Base-by-base conservation (phyloP, 108 stramenopile species). In the Heterococcus sp. region DNA sequence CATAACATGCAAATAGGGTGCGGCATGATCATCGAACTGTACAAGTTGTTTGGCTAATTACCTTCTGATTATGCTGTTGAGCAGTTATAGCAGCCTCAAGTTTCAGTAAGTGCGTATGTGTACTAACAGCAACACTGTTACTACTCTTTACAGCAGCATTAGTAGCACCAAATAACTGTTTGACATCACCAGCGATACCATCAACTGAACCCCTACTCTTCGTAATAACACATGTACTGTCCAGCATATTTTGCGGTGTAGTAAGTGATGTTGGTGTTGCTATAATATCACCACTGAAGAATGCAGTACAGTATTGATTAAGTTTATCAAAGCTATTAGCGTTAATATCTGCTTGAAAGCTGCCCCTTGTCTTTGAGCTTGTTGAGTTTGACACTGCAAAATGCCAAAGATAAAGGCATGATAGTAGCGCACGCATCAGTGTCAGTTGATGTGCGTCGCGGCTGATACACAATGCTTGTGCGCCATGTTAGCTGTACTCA, bases 321-420 rank as follows among this genome's bases (percentile, higher is more conserved):
- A 80, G 78, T 66, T 69, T 73, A 14, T 34, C 30, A 26, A 80
- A 64, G 78, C 65, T 80, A 1, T 40, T 32, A n/a, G 71, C 70
- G 64, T 80, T 80, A 38, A 80, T 80, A 72, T 80, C 69, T 32
- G 66, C 75, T 67, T 75, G 75, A 5, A 28, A 68, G 46, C 46
- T 58, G 46, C 46, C 46, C 46, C 46, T 58, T 8, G 46, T 58
- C 46, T 58, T 58, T 2, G 67, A 29, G 26, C 8, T 27, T 2
- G 67, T 27, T 32, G 4, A 5, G 32, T 8, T 68, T 29, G 26
- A 8, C 67, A 68, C 8, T 27, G 26, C 5, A 5, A 32, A 5
- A 3, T 29, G 67, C 26, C 21, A 63, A 26, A 26, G 26, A 63
- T 26, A 26, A 26, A 0, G n/a, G 69, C 32, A 30, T 35, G 8